Base-by-base conservation (phyloP, 2,329 filamentous ascomycete species). In the Calonectria hawksworthii region DNA sequence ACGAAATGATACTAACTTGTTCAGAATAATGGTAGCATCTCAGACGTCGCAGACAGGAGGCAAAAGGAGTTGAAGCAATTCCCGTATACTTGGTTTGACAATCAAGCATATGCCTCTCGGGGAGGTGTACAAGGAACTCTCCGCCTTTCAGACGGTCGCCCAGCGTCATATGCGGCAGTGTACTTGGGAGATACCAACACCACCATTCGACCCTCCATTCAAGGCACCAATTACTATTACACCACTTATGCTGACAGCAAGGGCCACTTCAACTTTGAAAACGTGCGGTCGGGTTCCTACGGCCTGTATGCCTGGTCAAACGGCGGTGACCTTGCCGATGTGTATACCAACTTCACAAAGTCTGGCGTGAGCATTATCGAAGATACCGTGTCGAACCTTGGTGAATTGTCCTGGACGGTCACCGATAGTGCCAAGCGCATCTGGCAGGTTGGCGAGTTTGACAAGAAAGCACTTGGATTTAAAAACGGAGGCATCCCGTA, bases 261-360 rank as follows among this genome's bases (percentile, higher is more conserved):
- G 10, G 56, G 56, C 23, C 34, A 41, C 11, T 63, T 63, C 56
- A 36, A 44, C 14, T 63, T 63, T 41, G 36, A 63, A 26, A 63
- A 63, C 3, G 56, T 63, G n/a, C 56, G 56, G 41, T 41, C 56
- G 26, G 56, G 56, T 10, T 63, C 56, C 8, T 63, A 63, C 14
- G 56, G 56, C 34, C 26, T 63, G 32, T 63, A 63, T 28, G 56
- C 56, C 16, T 63, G 56, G 56, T 63, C 56, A 11, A 63, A 41
- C 13, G 56, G 56, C 3, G 56, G 56, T 13, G 56, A 63, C 1
- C 23, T 63, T 4, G 56, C 36, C 2, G 56, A 63, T 26, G 56
- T 63, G 14, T 63, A 63, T 4, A 63, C 56, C 23, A 63, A 63
- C 56, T 63, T 63, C 4, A 63, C 56, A 11, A 63, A 28, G n/a